These are phyloP conservation scores for Turnera subulata DNA, from an alignment of 345 rosid species.

Conservation along the genomic window DNA sequence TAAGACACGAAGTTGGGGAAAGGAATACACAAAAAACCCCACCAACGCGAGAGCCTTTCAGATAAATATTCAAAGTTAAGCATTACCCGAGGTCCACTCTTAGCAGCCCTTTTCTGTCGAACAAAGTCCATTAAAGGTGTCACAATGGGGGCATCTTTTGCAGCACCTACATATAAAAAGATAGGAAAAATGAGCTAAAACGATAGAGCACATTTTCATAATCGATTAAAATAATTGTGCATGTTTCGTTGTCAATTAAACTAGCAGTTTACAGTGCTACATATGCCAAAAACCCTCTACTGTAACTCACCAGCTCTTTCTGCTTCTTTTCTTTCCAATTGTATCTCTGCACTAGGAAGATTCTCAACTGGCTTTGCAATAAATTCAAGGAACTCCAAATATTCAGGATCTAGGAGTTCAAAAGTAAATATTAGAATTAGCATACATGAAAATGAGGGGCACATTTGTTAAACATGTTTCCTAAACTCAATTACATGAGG, in stretches of 20 bases:
- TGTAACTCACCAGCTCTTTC: conserved; percentile 55
- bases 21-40: not conserved
- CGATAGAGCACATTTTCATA: not conserved
- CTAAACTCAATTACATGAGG: not conserved
- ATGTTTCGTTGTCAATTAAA: not conserved
- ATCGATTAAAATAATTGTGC: not conserved
- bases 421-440: conserved; percentile 20
- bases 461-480: conserved; percentile 5
- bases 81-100: conserved; percentile 51
- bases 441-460: conserved; percentile 11
- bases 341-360: conserved; percentile 75
- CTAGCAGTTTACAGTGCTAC: not conserved
- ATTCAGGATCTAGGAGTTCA: conserved; percentile 59
- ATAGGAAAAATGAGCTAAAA: not conserved
- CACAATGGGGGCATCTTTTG: conserved; percentile 46
- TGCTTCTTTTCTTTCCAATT: conserved; percentile 64
- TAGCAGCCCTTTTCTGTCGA: conserved; percentile 65
- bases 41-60: not conserved
- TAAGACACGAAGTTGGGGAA: too few relatives aligned
- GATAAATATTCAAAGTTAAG: conserved; percentile 1
- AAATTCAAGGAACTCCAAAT: conserved; percentile 69
- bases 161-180: conserved; percentile 28
- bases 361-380: conserved; percentile 72
- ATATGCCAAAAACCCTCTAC: not conserved
- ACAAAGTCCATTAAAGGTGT: conserved; percentile 85